These are phyloP conservation scores for Plasmodium fragile DNA, from an alignment of 169 alveolate species.

Conservation along the genomic window DNA sequence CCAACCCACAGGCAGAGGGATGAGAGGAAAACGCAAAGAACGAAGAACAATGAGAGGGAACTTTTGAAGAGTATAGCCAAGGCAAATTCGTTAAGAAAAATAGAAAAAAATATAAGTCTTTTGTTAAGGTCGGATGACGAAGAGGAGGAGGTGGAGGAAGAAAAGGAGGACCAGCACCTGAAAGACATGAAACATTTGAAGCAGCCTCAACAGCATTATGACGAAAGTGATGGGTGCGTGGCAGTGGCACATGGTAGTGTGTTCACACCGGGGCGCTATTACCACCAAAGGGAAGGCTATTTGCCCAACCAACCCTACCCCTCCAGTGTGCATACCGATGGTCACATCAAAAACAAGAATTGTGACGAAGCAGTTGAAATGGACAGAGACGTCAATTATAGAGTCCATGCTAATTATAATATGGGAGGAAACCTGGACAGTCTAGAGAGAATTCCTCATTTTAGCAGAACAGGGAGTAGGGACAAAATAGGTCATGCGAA, in stretches of 20 bases:
- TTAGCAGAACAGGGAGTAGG: neutral
- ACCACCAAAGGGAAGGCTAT: neutral
- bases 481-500: neutral
- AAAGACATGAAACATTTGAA: neutral
- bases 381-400: neutral
- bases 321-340: neutral
- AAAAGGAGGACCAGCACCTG: neutral
- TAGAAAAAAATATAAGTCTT: slow-evolving; percentile 63
- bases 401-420: neutral
- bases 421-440: neutral
- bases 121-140: slow-evolving; percentile 41
- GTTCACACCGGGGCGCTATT: neutral
- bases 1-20: neutral
- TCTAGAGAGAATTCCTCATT: neutral
- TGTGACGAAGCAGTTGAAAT: neutral
- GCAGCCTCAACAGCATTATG: neutral
- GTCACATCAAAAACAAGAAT: neutral
- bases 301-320: neutral
- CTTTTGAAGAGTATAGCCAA: slow-evolving; percentile 31
- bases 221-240: neutral
- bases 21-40: neutral
- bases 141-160: slow-evolving; percentile 2
- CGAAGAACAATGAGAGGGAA: slow-evolving; percentile 18
- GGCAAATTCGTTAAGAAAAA: slow-evolving; percentile 40
- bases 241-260: neutral